Evolutionary conservation across 805 yeast genomes (phyloP).

Genomic region (Clavispora asparagi): DNA sequence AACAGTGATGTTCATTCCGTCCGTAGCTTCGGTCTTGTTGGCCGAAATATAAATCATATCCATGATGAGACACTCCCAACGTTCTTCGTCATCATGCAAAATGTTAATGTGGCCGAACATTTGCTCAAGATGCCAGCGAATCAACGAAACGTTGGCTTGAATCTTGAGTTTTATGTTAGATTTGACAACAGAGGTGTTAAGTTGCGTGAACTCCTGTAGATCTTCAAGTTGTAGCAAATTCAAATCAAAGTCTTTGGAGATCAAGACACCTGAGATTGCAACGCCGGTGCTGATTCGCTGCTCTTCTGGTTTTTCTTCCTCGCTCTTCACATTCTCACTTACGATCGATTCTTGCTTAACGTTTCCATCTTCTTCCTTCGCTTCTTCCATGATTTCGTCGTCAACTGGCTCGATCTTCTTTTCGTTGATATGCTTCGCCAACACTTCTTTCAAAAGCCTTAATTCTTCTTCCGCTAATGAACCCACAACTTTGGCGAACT

Average conservation of each 20-base stretch:
- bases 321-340: constrained; percentile 1
- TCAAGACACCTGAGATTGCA: constrained; percentile 73
- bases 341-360: background rate
- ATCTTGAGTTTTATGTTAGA: constrained; percentile 78
- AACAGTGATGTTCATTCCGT: constrained; percentile 49
- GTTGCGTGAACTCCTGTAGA: constrained; percentile 80
- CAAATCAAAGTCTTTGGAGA: constrained; percentile 85
- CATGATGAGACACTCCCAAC: constrained; percentile 43
- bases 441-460: constrained; percentile 37
- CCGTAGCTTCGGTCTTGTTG: constrained; percentile 28
- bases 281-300: constrained; percentile 22
- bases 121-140: constrained; percentile 86
- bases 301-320: constrained; percentile 9
- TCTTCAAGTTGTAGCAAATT: constrained; percentile 80
- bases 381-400: constrained; percentile 2
- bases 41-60: constrained; percentile 38
- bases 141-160: constrained; percentile 73
- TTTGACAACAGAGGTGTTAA: constrained; percentile 77
- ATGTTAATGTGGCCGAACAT: constrained; percentile 88
- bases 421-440: constrained; percentile 53
- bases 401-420: constrained; percentile 22
- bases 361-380: constrained; percentile 1
- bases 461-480: constrained; percentile 44
- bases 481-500: constrained; percentile 71
- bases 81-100: constrained; percentile 47